A percentile compares a stretch with the other conserved stretches of the same genome.
Evolutionary conservation across 805 yeast species (phyloP).

Genomic region (Wickerhamiella alocasiicola): DNA sequence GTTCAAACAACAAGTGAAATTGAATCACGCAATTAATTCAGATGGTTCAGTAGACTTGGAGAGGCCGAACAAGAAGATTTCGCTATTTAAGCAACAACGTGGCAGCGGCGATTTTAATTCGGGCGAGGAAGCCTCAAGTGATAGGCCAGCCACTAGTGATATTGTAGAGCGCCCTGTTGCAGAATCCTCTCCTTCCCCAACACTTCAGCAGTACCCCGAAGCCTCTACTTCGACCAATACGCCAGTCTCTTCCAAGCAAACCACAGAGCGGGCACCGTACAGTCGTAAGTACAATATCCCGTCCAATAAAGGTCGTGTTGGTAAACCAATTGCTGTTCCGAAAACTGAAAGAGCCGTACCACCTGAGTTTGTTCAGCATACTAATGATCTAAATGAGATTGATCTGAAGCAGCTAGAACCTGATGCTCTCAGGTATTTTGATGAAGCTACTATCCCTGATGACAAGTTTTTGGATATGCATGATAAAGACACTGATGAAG

Average conservation of each 20-base stretch:
- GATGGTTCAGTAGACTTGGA: background rate
- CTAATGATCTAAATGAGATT: conserved; percentile 11
- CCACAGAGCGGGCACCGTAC: too few relatives aligned
- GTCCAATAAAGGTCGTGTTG: background rate
- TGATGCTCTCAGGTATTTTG: conserved; percentile 16
- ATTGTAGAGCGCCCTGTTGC: conserved; percentile 17
- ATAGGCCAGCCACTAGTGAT: conserved; percentile 6
- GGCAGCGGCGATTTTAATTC: background rate
- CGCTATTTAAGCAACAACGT: conserved; percentile 25
- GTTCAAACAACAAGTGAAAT: background rate
- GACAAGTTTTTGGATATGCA: conserved; percentile 19
- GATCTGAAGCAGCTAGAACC: conserved; percentile 8
- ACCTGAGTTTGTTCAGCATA: conserved; percentile 9
- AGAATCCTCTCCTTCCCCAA: background rate
- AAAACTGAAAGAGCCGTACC: background rate
- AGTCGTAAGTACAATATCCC: conserved; percentile 8
- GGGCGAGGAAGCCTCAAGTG: background rate
- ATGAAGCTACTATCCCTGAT: conserved; percentile 20
- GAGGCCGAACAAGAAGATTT: conserved; percentile 15
- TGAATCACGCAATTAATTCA: background rate
- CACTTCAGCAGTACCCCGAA: background rate
- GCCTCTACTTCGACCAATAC: background rate
- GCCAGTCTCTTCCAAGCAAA: too few relatives aligned
- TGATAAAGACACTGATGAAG: conserved; percentile 7
- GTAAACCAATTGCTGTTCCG: conserved; percentile 2